Evolutionary conservation across 139 green algal species (phyloP).

Genomic region (Medakamo hakoo): DNA sequence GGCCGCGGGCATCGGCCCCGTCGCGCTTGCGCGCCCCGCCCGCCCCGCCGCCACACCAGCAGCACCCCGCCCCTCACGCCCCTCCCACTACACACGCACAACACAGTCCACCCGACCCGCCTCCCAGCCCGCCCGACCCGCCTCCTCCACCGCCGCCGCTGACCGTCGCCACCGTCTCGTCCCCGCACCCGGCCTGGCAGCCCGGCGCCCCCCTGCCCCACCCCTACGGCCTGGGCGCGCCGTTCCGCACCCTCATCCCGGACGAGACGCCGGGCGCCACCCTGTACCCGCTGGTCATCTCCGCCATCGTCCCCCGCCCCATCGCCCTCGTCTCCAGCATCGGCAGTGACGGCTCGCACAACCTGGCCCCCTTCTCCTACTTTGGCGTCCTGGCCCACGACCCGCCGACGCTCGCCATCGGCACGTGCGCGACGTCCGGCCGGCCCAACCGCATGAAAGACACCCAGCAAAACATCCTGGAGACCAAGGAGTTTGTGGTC

Average conservation of each 20-base stretch:
- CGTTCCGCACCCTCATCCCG: background rate
- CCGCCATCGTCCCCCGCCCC: constrained; percentile 54
- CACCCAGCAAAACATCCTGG: constrained; percentile 75
- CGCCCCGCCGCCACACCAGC: no score
- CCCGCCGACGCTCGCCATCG: constrained; percentile 47
- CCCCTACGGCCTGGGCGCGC: background rate
- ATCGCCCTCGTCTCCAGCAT: constrained; percentile 67
- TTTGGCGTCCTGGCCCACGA: constrained; percentile 74
- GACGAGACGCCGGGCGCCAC: background rate
- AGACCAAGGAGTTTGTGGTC: constrained; percentile 79
- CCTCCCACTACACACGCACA: no score
- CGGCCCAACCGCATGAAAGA: constrained; percentile 46
- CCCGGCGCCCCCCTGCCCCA: no score
- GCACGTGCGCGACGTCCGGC: constrained; percentile 19
- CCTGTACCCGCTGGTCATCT: constrained; percentile 67
- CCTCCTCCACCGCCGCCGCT: background rate
- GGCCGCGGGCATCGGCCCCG: no score
- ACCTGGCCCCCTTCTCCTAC: constrained; percentile 77
- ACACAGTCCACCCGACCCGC: no score
- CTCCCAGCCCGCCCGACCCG: no score
- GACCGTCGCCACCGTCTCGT: background rate
- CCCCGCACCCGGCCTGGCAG: background rate
- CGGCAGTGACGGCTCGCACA: constrained; percentile 26
- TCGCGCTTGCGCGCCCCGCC: background rate
- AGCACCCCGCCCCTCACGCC: no score